Evolutionary conservation across 371 early-diverging fungal species (phyloP).

Genomic region (Batrachochytrium dendrobatidis): DNA sequence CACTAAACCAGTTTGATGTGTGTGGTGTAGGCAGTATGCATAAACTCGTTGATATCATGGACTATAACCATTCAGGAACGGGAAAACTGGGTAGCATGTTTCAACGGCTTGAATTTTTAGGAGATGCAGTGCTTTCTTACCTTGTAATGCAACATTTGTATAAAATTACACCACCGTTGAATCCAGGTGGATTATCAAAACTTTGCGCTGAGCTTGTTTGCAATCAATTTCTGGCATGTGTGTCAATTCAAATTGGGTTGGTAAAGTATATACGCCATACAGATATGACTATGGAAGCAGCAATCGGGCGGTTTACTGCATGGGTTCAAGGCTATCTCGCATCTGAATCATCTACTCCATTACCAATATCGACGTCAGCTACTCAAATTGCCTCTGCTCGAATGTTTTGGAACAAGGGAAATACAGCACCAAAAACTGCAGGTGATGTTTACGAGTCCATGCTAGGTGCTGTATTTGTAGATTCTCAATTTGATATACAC

Average conservation of each 20-base stretch:
- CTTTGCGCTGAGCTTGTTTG: conserved; percentile 81
- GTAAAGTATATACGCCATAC: conserved; percentile 54
- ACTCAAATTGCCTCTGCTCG: too few relatives aligned
- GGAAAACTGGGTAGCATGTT: too few relatives aligned
- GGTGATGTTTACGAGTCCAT: conserved; percentile 85
- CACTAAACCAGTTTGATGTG: too few relatives aligned
- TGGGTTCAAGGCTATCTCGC: too few relatives aligned
- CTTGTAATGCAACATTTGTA: conserved; percentile 67
- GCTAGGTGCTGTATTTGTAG: conserved; percentile 84
- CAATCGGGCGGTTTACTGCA: too few relatives aligned
- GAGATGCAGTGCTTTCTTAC: conserved; percentile 88
- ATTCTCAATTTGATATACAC: conserved; percentile 34
- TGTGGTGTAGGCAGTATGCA: too few relatives aligned
- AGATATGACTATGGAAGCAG: too few relatives aligned
- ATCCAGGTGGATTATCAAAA: conserved; percentile 64
- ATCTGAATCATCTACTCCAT: too few relatives aligned
- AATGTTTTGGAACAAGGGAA: conserved; percentile 28
- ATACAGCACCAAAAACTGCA: conserved; percentile 70
- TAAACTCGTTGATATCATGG: too few relatives aligned
- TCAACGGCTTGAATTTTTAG: conserved; percentile 91
- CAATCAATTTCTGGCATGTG: conserved; percentile 75
- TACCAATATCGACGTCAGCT: too few relatives aligned
- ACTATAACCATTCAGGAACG: too few relatives aligned
- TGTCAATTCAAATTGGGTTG: conserved; percentile 55
- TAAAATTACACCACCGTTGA: conserved; percentile 43